These are phyloP conservation scores for Claviceps quebecensis DNA, from an alignment of 2,329 filamentous ascomycete species.

Conservation along the genomic window DNA sequence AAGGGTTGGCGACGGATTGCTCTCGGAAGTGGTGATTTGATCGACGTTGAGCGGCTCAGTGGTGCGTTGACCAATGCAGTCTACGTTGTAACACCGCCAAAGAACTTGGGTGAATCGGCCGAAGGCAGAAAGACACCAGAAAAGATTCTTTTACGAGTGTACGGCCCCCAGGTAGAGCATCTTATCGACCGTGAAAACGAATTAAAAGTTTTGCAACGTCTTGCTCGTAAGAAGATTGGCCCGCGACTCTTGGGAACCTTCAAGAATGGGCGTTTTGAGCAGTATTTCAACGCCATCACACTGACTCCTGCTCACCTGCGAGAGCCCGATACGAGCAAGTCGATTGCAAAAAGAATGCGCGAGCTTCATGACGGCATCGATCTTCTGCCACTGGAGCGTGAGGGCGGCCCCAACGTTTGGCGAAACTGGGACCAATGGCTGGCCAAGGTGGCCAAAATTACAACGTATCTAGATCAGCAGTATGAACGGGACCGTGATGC, in stretches of 20 bases:
- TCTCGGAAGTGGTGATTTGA: constrained; percentile 51
- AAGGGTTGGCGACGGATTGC: constrained; percentile 85
- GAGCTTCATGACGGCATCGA: constrained; percentile 92
- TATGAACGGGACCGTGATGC: constrained; percentile 29
- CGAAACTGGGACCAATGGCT: constrained; percentile 94
- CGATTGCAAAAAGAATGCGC: constrained; percentile 95
- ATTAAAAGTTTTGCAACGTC: constrained; percentile 67
- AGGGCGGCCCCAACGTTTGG: constrained; percentile 71
- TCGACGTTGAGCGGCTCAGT: constrained; percentile 64
- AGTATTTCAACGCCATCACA: constrained; percentile 76
- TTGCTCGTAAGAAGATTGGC: constrained; percentile 86
- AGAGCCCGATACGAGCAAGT: constrained; percentile 67
- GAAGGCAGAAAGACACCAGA: constrained; percentile 32
- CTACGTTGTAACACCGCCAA: constrained; percentile 79
- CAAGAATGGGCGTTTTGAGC: constrained; percentile 86
- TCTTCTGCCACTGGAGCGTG: constrained; percentile 61
- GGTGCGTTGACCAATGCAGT: constrained; percentile 93
- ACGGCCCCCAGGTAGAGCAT: constrained; percentile 89
- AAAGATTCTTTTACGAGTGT: constrained; percentile 80
- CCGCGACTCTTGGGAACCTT: constrained; percentile 86
- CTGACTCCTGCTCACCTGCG: constrained; percentile 66
- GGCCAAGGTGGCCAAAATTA: constrained; percentile 45
- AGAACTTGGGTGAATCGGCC: constrained; percentile 31
- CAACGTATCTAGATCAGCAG: constrained; percentile 43
- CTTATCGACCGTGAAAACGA: constrained; percentile 90